phyloP scores from a whole-genome alignment of 1,284 basidiomycete species.

The Microbotryum silenes-acaulis region DNA sequence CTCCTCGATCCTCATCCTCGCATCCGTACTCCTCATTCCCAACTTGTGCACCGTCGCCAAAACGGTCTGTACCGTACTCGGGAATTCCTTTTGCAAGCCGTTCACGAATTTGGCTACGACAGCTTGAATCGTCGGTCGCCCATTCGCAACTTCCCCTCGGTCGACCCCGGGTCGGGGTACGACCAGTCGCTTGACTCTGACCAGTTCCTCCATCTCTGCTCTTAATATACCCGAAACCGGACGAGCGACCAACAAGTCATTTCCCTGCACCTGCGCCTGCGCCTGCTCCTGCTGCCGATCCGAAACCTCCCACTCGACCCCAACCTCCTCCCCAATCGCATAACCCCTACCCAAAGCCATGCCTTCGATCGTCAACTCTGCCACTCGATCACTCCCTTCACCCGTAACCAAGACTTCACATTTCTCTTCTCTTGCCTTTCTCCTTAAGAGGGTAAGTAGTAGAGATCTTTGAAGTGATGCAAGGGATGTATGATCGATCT shows the following conservation, averaged over 20 bases:
- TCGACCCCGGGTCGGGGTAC: neutral
- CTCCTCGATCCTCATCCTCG: neutral
- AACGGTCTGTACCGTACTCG: conserved; percentile 30
- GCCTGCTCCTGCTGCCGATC: no score
- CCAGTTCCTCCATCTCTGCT: conserved; percentile 15
- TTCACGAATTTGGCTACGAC: conserved; percentile 21
- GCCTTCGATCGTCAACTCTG: conserved; percentile 6
- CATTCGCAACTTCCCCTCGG: neutral
- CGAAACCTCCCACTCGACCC: neutral
- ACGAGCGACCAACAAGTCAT: conserved; percentile 11
- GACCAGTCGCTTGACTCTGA: neutral
- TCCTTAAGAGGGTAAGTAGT: no score
- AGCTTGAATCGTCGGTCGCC: neutral
- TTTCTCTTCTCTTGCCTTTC: no score
- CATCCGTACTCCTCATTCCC: conserved; percentile 16
- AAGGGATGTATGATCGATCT: no score
- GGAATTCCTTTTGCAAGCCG: conserved; percentile 25
- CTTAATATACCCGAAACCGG: conserved; percentile 2
- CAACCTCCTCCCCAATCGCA: conserved; percentile 24
- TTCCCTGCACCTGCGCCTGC: neutral
- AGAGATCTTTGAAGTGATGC: no score
- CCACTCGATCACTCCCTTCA: conserved; percentile 19
- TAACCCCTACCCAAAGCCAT: conserved; percentile 22
- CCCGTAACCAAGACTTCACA: conserved; percentile 16
- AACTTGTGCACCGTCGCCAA: conserved; percentile 30